phyloP scores from a whole-genome alignment of 345 rosid species.

The Rhodamnia rubescens region DNA sequence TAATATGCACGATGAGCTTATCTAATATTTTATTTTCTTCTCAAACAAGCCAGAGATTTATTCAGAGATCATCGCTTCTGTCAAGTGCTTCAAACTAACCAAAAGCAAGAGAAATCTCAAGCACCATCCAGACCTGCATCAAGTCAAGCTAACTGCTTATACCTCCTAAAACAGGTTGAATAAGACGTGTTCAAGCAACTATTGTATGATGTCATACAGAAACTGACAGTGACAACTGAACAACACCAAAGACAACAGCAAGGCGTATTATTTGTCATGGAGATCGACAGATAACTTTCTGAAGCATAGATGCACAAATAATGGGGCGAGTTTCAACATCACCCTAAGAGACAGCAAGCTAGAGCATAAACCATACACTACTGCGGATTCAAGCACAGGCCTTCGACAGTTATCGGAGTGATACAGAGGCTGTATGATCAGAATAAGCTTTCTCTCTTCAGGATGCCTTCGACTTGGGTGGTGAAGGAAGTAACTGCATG shows the following conservation, averaged over 20 bases:
- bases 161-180: background rate
- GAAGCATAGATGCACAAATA: background rate
- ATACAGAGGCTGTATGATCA: background rate
- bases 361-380: background rate
- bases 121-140: background rate
- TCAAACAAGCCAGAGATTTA: background rate
- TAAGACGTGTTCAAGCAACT: background rate
- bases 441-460: slow-evolving; percentile 13
- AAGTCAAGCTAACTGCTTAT: background rate
- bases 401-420: background rate
- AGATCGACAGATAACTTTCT: background rate
- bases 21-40: background rate
- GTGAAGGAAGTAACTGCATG: slow-evolving; percentile 63
- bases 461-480: slow-evolving; percentile 43
- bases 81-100: background rate
- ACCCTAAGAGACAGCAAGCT: background rate
- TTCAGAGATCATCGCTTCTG: background rate
- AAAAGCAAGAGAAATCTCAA: background rate
- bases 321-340: background rate
- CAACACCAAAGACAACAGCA: background rate
- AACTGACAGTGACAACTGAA: background rate
- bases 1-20: background rate
- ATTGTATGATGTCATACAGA: background rate
- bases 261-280: background rate
- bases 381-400: background rate